Conservation (phyloP, 2,329 filamentous ascomycete genomes). For the Aquanectria penicillioides region DNA sequence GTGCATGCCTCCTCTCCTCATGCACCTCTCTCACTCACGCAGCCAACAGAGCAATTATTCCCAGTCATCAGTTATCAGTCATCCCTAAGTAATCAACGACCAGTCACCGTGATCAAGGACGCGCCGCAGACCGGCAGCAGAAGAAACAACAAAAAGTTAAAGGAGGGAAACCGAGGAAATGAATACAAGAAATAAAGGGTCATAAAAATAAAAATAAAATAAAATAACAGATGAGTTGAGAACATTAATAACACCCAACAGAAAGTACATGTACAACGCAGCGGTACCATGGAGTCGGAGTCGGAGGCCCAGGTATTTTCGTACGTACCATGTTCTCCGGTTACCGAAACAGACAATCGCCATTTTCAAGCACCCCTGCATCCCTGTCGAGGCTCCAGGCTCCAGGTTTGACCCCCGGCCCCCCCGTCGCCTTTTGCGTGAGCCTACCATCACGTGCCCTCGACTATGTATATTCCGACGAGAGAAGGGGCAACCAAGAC, state of each 20-base stretch:
- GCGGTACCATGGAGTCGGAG: no score
- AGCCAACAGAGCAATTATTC: neutral
- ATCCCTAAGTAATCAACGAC: neutral
- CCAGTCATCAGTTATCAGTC: constrained; percentile 7
- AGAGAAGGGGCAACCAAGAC: no score
- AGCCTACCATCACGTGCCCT: neutral
- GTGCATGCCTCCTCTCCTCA: constrained; percentile 1
- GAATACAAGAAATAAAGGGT: no score
- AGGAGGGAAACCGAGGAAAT: no score
- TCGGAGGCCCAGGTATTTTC: no score
- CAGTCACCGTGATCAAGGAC: constrained; percentile 9
- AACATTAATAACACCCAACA: no score
- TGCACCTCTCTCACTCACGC: neutral
- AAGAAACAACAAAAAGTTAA: no score
- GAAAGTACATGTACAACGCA: no score
- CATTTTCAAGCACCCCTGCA: constrained; percentile 2
- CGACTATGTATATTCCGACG: neutral
- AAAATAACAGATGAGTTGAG: no score
- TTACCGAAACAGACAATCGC: constrained; percentile 1
- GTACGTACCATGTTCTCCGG: no score
- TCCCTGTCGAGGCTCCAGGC: neutral
- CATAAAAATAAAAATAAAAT: no score
- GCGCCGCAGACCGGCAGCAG: constrained; percentile 10
- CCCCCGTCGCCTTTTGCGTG: constrained; percentile 7
- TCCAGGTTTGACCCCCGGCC: constrained; percentile 3